Conservation (phyloP, 331 rosid species). For the Quercus phellos region DNA sequence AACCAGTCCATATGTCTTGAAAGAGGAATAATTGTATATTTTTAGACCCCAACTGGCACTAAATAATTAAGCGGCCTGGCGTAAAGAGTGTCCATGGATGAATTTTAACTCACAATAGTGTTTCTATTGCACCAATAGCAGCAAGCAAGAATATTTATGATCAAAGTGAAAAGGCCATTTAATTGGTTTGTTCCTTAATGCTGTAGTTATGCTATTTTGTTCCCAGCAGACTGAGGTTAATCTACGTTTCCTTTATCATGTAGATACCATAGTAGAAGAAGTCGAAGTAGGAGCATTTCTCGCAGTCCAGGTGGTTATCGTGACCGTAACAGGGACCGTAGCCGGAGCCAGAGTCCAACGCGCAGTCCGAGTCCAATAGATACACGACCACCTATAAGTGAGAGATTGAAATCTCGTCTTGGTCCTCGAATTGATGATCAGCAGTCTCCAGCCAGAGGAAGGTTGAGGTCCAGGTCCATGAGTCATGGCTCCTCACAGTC, state of each 20-base stretch:
- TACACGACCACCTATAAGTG: slow-evolving; percentile 65
- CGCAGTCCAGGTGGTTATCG: slow-evolving; percentile 64
- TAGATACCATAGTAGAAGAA: slow-evolving; percentile 64
- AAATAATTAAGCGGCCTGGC: neutral
- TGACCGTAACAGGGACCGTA: slow-evolving; percentile 42
- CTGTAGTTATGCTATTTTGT: neutral
- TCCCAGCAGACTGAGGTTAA: neutral
- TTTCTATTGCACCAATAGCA: neutral
- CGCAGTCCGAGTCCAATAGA: slow-evolving; percentile 55
- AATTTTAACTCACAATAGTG: neutral
- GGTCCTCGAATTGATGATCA: slow-evolving; percentile 49
- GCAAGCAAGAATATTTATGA: neutral
- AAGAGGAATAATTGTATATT: neutral
- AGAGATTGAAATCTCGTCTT: slow-evolving; percentile 73
- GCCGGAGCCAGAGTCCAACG: slow-evolving; percentile 46
- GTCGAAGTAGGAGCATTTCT: slow-evolving; percentile 67
- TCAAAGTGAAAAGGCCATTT: neutral
- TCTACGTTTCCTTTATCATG: slow-evolving; percentile 1
- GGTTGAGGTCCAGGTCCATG: slow-evolving; percentile 40
- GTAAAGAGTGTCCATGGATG: neutral
- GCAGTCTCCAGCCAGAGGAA: slow-evolving; percentile 39
- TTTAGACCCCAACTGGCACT: neutral
- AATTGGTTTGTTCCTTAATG: neutral
- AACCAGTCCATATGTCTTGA: too few relatives aligned
- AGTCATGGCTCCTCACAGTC: slow-evolving; percentile 40